Evolutionary conservation across 129 eudicot genomes (phyloP).

Genomic region (Flaveria brownii): DNA sequence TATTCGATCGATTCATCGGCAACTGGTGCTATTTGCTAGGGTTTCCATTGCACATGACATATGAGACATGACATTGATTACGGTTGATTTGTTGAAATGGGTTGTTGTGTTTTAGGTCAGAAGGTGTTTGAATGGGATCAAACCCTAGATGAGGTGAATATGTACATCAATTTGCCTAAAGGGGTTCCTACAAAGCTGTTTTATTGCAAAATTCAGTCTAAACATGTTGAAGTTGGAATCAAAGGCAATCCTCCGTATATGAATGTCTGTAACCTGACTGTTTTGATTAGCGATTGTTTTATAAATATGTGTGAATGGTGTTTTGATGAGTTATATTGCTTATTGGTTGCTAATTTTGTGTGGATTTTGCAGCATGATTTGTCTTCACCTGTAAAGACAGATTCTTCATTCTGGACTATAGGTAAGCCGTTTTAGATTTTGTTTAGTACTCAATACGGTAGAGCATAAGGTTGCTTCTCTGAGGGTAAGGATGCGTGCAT

Average conservation of each 20-base stretch:
- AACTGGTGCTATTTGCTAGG: slow-evolving; percentile 5
- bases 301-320: background rate
- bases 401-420: slow-evolving; percentile 88
- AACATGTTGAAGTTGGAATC: slow-evolving; percentile 91
- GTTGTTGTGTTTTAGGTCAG: slow-evolving; percentile 50
- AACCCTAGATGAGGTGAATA: slow-evolving; percentile 92
- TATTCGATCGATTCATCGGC: background rate
- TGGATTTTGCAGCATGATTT: slow-evolving; percentile 68
- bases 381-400: slow-evolving; percentile 74
- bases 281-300: slow-evolving; percentile 1
- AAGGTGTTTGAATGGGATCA: slow-evolving; percentile 97
- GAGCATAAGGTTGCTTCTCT: no score
- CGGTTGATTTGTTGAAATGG: slow-evolving; percentile 8
- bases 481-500: no score
- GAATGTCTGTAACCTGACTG: slow-evolving; percentile 41
- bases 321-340: slow-evolving; percentile 14
- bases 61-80: background rate
- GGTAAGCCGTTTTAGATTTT: slow-evolving; percentile 39
- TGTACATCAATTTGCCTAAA: slow-evolving; percentile 74
- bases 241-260: slow-evolving; percentile 95
- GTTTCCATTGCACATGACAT: slow-evolving; percentile 2
- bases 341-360: slow-evolving; percentile 16
- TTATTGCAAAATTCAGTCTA: slow-evolving; percentile 71
- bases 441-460: background rate
- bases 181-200: slow-evolving; percentile 73